Conservation (phyloP, 805 yeast species). For the Starmerella powellii region DNA sequence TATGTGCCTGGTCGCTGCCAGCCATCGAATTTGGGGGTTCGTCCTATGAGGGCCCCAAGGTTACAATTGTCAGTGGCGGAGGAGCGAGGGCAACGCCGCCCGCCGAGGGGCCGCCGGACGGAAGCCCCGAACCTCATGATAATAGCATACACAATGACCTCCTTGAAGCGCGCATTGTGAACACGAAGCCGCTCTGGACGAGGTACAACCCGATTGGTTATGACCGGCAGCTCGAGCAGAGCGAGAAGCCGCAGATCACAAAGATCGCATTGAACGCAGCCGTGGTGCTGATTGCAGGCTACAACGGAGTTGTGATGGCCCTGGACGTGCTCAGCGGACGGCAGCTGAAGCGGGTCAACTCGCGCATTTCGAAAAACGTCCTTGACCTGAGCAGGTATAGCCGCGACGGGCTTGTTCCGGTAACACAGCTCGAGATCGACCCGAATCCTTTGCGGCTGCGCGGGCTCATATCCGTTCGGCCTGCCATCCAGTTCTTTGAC, state of each 20-base stretch:
- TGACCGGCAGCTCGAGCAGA: constrained; percentile 7
- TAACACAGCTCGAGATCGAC: constrained; percentile 25
- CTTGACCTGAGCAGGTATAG: constrained; percentile 20
- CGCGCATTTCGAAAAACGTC: constrained; percentile 24
- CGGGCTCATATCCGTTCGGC: constrained; percentile 23
- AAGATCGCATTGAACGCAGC: constrained; percentile 26
- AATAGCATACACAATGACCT: not conserved
- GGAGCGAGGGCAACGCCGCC: too few species aligned
- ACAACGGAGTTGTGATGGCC: constrained; percentile 24
- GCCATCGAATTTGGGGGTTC: not conserved
- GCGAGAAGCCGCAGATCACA: constrained; percentile 20
- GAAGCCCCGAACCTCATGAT: too few species aligned
- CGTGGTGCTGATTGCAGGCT: constrained; percentile 25
- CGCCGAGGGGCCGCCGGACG: too few species aligned
- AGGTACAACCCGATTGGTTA: constrained; percentile 13
- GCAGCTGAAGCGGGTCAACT: constrained; percentile 23
- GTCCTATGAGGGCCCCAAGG: not conserved
- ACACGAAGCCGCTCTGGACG: constrained; percentile 8
- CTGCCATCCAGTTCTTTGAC: constrained; percentile 26
- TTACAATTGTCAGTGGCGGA: too few species aligned
- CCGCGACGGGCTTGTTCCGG: constrained; percentile 21
- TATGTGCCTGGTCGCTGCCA: constrained; percentile 15
- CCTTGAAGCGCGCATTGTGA: constrained; percentile 4
- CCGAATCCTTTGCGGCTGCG: constrained; percentile 25
- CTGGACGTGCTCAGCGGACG: constrained; percentile 25